phyloP scores from a whole-genome alignment of 495 filamentous ascomycete species.

The Glonium stellatum region DNA sequence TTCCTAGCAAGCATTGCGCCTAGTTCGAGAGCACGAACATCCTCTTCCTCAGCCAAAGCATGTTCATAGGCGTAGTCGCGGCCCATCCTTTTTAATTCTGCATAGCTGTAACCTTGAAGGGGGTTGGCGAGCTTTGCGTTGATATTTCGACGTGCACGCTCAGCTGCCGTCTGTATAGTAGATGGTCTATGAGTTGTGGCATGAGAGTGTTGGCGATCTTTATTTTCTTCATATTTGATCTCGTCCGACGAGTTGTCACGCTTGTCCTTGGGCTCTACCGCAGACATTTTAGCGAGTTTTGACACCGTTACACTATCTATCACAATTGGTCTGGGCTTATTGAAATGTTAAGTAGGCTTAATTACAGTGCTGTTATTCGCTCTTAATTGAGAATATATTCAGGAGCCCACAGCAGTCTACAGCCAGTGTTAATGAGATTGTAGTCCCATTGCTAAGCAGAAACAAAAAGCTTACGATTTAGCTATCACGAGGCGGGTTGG shows the following conservation, averaged over 20 bases:
- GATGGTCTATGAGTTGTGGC: slow-evolving; percentile 9
- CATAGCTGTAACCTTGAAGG: slow-evolving; percentile 53
- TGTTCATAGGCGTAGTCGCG: slow-evolving; percentile 59
- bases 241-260: neutral
- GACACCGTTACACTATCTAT: neutral
- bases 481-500: too few relatives aligned
- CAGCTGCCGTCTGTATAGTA: slow-evolving; percentile 36
- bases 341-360: too few relatives aligned
- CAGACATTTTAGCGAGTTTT: neutral
- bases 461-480: too few relatives aligned
- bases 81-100: slow-evolving; percentile 55
- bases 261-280: neutral
- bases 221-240: neutral
- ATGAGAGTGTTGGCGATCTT: neutral
- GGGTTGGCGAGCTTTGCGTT: slow-evolving; percentile 65
- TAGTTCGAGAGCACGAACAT: slow-evolving; percentile 62
- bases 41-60: slow-evolving; percentile 54
- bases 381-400: too few relatives aligned
- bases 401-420: too few relatives aligned
- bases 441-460: too few relatives aligned
- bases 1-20: slow-evolving; percentile 66
- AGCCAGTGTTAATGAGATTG: too few relatives aligned
- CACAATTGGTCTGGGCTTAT: neutral
- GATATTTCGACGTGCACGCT: slow-evolving; percentile 46
- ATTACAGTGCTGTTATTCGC: too few relatives aligned